A percentile compares a stretch with the other conserved stretches of the same genome.
Evolutionary conservation across 2,329 filamentous ascomycete genomes (phyloP).

Genomic region (Sporothrix euskadiensis): DNA sequence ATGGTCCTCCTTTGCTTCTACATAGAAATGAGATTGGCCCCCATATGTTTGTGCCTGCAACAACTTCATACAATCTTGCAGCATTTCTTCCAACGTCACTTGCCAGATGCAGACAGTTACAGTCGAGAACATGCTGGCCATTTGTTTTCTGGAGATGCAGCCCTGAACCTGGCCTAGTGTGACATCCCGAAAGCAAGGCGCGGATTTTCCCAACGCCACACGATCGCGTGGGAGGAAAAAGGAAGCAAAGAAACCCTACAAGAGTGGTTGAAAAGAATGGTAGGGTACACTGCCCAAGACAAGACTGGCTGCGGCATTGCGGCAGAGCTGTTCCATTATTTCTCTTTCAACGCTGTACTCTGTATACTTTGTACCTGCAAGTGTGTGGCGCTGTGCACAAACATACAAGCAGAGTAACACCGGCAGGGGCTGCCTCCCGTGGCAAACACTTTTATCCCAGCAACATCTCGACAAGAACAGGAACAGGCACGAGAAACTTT

Average conservation of each 20-base stretch:
- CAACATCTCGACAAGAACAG: neutral
- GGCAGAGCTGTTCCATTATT: neutral
- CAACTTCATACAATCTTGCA: neutral
- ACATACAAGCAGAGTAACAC: neutral
- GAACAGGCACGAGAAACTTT: neutral
- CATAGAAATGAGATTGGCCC: neutral
- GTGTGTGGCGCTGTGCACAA: conserved; percentile 6
- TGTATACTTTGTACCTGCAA: neutral
- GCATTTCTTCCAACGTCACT: neutral
- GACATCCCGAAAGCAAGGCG: conserved; percentile 12
- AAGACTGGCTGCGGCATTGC: neutral
- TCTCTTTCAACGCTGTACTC: neutral
- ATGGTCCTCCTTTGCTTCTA: neutral
- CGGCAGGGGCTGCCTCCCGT: conserved; percentile 4
- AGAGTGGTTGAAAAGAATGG: neutral
- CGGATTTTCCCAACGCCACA: neutral
- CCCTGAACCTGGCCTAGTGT: neutral
- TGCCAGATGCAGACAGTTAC: neutral
- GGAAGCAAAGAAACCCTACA: neutral
- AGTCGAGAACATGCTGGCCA: conserved; percentile 5
- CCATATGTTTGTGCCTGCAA: neutral
- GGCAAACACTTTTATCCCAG: neutral
- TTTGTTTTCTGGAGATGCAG: neutral
- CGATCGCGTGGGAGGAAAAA: neutral
- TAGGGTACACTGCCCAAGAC: neutral